Base-by-base conservation (phyloP, 306 rosid genomes). In the Corylus avellana region DNA sequence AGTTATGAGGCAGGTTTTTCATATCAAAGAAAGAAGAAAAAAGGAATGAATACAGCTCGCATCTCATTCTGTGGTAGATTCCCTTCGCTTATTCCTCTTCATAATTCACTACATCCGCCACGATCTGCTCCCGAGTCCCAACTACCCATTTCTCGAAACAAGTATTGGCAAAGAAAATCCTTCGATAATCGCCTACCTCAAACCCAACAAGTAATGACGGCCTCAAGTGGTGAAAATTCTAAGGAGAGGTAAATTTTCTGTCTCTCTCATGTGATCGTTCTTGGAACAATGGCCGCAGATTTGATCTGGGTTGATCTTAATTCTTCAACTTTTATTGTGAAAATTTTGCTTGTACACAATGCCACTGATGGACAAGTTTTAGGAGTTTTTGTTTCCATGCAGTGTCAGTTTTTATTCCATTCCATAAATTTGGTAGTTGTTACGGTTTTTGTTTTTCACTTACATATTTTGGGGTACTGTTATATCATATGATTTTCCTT, bases 171-270 rank as follows among this genome's bases (percentile, higher is more conserved):
- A 48, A 7, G 27, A 44, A 63, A 27, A 50, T 57, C 50, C 12
- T 71, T 25, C 12, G 14, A 20, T 14, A 12, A 11, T 44, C n/a
- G 37, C 39, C 46, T 49, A 5, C 56, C 49, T 5, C 77, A 37
- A 6, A 0, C 8, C 6, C 12, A 6, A 5, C 74, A 62, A 77
- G 71, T 83, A 13, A 92, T 91, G 96, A 86, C 90, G n/a, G 87
- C 82, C 35, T 42, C 89, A 16, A 63, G 72, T 68, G 35, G 84
- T 29, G 80, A 82, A 37, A 87, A 86, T 64, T 76, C 75, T 71
- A 47, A 61, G 18, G 84, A 77, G 56, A 84, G 93, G 94, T 92
- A 81, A 72, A 3, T 9, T 56, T 56, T 35, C 8, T 61, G 29
- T 10, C 3, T 7, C 66, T 11, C 57, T 35, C 48, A 50, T 27